Evolutionary conservation across 306 rosid genomes (phyloP).

Genomic region (Begonia masoniana): DNA sequence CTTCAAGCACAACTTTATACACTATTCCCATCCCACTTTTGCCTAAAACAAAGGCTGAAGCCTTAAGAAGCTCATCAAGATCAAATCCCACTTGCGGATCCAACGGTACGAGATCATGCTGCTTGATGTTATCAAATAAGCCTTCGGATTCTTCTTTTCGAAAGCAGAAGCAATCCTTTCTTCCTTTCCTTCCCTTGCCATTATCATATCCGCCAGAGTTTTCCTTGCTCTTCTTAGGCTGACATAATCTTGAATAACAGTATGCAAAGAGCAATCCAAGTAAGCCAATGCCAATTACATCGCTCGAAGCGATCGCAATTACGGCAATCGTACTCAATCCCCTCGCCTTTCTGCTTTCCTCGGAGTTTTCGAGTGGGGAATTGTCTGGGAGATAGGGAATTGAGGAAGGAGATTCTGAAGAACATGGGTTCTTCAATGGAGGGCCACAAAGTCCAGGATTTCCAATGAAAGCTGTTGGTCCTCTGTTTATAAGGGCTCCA

Average conservation of each 20-base stretch:
- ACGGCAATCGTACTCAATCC: constrained; percentile 18
- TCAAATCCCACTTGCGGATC: constrained; percentile 64
- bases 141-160: constrained; percentile 53
- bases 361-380: neutral
- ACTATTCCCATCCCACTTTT: constrained; percentile 87
- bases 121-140: constrained; percentile 56
- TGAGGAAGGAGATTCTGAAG: constrained; percentile 22
- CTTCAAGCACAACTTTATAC: constrained; percentile 89
- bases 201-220: constrained; percentile 27
- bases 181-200: neutral
- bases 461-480: constrained; percentile 87
- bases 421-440: constrained; percentile 68
- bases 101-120: constrained; percentile 62
- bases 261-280: constrained; percentile 55
- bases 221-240: too few relatives aligned
- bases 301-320: constrained; percentile 48
- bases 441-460: constrained; percentile 79
- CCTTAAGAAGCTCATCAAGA: constrained; percentile 87
- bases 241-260: constrained; percentile 21
- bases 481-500: constrained; percentile 83
- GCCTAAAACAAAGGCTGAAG: constrained; percentile 79
- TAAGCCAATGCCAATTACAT: constrained; percentile 57
- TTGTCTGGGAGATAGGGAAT: neutral
- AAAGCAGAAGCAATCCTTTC: neutral
- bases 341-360: neutral